A percentile compares a stretch with the other conserved stretches of the same genome.
Conservation (phyloP, 1,284 basidiomycete species). For the Ceratorhiza oryzae-sativae region DNA sequence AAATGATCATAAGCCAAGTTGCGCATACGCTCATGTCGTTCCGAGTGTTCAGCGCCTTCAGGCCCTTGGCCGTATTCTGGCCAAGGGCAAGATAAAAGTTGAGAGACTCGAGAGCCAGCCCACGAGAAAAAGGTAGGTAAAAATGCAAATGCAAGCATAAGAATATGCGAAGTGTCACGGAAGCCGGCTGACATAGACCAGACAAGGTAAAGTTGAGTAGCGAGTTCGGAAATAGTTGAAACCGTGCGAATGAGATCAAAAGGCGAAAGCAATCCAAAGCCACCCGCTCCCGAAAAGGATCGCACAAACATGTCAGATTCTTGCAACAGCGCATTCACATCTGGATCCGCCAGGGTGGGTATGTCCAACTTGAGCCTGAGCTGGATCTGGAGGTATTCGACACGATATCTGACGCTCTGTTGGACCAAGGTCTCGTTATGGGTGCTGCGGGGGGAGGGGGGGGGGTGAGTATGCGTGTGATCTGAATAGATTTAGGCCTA, state of each 20-base stretch:
- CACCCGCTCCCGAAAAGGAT: constrained; percentile 68
- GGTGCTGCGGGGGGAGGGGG: constrained; percentile 53
- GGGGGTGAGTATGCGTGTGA: background rate
- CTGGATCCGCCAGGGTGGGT: constrained; percentile 74
- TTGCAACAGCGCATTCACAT: constrained; percentile 74
- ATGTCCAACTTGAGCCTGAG: constrained; percentile 78
- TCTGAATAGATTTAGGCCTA: constrained; percentile 54
- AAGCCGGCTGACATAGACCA: constrained; percentile 56
- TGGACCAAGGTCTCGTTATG: constrained; percentile 74
- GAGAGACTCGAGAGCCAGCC: constrained; percentile 49
- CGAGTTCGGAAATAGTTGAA: constrained; percentile 70
- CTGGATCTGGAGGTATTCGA: constrained; percentile 78
- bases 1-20: constrained; percentile 71
- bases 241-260: constrained; percentile 78
- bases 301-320: constrained; percentile 82
- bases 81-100: constrained; percentile 60
- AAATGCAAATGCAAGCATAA: constrained; percentile 56
- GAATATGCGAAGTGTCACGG: constrained; percentile 38
- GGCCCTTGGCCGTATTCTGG: constrained; percentile 60
- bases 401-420: constrained; percentile 69
- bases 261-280: constrained; percentile 75
- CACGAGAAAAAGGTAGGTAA: constrained; percentile 57
- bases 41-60: constrained; percentile 56
- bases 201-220: constrained; percentile 71
- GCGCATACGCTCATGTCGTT: constrained; percentile 74